Conservation (phyloP, 2,329 filamentous ascomycete species). For the Cadophora malorum region DNA sequence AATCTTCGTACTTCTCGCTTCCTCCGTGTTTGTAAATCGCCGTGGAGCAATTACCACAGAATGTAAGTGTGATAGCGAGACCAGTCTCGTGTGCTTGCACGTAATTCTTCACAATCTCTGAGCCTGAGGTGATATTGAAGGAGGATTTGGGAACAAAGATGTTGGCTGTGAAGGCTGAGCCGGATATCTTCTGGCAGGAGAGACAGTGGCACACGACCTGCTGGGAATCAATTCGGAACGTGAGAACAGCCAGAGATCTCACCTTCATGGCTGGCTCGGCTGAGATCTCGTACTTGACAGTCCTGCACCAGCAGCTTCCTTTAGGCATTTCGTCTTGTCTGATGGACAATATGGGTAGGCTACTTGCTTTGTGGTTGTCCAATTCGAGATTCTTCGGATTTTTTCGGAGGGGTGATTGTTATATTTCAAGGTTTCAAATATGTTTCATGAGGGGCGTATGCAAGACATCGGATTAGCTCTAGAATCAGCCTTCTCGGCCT, state of each 20-base stretch:
- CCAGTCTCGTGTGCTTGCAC: conserved; percentile 18
- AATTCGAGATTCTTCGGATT: neutral
- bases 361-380: neutral
- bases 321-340: neutral
- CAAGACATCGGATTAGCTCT: conserved; percentile 1
- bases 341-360: neutral
- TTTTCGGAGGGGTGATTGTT: neutral
- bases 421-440: neutral
- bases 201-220: conserved; percentile 23
- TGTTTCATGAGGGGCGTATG: neutral
- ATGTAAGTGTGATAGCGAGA: conserved; percentile 15
- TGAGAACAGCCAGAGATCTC: neutral
- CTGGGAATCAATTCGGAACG: neutral
- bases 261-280: conserved; percentile 14
- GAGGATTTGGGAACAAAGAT: conserved; percentile 19
- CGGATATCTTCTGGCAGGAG: conserved; percentile 23
- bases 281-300: conserved; percentile 8
- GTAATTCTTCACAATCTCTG: conserved; percentile 5
- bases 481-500: neutral
- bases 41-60: conserved; percentile 14
- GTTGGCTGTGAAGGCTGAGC: conserved; percentile 19
- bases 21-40: conserved; percentile 20
- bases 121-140: conserved; percentile 9
- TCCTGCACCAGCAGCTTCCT: conserved; percentile 20
- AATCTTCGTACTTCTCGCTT: conserved; percentile 22